These are phyloP conservation scores for Musa balbisiana DNA, from an alignment of 202 grass and related monocot species.

Conservation along the genomic window DNA sequence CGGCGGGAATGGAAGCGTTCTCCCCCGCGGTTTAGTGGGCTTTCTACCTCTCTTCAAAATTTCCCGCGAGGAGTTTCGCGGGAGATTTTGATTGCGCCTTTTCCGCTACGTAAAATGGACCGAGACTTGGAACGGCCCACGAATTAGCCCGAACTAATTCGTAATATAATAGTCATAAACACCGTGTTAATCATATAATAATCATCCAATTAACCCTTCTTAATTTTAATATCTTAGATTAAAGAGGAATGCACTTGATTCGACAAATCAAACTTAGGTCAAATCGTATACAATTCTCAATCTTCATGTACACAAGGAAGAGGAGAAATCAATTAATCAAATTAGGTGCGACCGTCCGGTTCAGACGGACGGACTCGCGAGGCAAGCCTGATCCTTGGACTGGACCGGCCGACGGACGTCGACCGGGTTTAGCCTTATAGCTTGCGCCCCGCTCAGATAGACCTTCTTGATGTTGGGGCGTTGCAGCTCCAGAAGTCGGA, in stretches of 20 bases:
- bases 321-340: too few relatives aligned
- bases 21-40: background rate
- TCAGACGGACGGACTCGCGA: background rate
- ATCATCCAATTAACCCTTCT: too few relatives aligned
- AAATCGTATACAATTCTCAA: too few relatives aligned
- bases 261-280: too few relatives aligned
- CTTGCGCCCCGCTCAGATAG: conserved; percentile 37
- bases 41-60: background rate
- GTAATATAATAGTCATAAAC: too few relatives aligned
- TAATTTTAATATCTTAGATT: too few relatives aligned
- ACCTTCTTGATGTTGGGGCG: conserved; percentile 64
- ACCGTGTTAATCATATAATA: too few relatives aligned
- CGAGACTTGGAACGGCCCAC: too few relatives aligned
- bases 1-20: background rate
- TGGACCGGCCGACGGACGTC: background rate
- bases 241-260: too few relatives aligned
- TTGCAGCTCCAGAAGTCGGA: conserved; percentile 54
- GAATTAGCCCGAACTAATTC: too few relatives aligned
- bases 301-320: too few relatives aligned
- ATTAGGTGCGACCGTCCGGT: background rate
- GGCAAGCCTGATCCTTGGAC: background rate
- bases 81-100: background rate
- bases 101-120: too few relatives aligned
- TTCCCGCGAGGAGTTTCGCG: background rate
- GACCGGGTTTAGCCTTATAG: conserved; percentile 24